These are phyloP conservation scores for Fusarium veterinarium DNA, from an alignment of 2,329 filamentous ascomycete species.

Conservation along the genomic window DNA sequence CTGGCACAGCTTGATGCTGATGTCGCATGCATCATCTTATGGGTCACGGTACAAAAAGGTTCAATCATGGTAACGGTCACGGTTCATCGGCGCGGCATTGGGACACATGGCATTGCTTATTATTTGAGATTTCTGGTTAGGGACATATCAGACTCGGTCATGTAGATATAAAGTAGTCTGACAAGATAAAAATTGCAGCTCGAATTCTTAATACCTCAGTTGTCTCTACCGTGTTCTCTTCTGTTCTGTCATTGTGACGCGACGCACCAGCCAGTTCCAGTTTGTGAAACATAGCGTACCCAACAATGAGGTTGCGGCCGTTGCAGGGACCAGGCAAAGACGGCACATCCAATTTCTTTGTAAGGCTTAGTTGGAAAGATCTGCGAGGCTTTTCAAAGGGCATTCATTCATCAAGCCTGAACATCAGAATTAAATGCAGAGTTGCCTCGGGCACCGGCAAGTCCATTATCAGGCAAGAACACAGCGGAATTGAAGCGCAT, in stretches of 20 bases:
- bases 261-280: constrained; percentile 1
- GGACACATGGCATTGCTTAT: constrained; percentile 27
- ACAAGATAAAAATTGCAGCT: constrained; percentile 24
- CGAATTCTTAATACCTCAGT: neutral
- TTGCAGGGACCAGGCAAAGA: constrained; percentile 15
- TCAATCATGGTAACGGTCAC: constrained; percentile 35
- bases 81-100: constrained; percentile 34
- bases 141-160: constrained; percentile 16
- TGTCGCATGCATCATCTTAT: constrained; percentile 42
- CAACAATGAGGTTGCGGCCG: neutral
- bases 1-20: constrained; percentile 42
- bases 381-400: constrained; percentile 5
- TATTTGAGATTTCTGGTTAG: neutral
- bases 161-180: constrained; percentile 20
- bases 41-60: constrained; percentile 45
- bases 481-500: constrained; percentile 29
- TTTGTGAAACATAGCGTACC: constrained; percentile 17
- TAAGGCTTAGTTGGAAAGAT: constrained; percentile 9
- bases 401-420: neutral
- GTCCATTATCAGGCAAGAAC: neutral
- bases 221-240: neutral
- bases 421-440: neutral
- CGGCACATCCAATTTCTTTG: neutral
- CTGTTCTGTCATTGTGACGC: neutral
- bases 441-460: constrained; percentile 1